Evolutionary conservation across 495 filamentous ascomycete species (phyloP).

Genomic region (Neurospora sp.): DNA sequence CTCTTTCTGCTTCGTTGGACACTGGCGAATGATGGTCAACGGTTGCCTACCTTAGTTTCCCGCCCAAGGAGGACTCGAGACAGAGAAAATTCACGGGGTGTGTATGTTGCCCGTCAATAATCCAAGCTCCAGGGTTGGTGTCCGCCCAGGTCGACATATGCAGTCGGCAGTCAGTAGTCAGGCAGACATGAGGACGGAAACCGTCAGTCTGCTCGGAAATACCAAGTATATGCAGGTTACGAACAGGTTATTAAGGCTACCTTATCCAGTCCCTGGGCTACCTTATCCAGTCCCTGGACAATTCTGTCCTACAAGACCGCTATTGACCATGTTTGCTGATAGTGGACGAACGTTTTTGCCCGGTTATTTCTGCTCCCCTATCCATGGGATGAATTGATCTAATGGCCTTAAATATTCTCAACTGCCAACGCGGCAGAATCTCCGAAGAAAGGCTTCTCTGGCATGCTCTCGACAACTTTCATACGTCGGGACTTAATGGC

Average conservation of each 20-base stretch:
- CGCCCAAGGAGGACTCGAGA: neutral
- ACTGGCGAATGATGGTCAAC: neutral
- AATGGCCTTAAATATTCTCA: neutral
- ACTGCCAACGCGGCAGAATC: neutral
- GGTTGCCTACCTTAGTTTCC: neutral
- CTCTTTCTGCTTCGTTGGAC: neutral
- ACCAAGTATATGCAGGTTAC: neutral
- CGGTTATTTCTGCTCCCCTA: neutral
- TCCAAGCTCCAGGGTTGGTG: neutral
- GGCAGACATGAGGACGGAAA: neutral
- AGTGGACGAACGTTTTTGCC: neutral
- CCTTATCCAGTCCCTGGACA: neutral
- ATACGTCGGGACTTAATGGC: neutral
- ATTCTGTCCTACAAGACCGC: neutral
- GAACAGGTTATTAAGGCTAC: neutral
- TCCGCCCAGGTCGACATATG: neutral
- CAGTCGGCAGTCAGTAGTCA: neutral
- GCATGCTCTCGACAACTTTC: neutral
- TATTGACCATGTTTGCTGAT: neutral
- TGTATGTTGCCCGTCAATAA: neutral
- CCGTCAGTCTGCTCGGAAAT: neutral
- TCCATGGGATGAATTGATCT: neutral
- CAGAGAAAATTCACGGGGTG: neutral
- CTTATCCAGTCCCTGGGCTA: too few relatives aligned
- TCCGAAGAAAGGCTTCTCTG: neutral